These are phyloP conservation scores for Gracilaria domingensis DNA, from an alignment of 23 red algal species.

Conservation along the genomic window DNA sequence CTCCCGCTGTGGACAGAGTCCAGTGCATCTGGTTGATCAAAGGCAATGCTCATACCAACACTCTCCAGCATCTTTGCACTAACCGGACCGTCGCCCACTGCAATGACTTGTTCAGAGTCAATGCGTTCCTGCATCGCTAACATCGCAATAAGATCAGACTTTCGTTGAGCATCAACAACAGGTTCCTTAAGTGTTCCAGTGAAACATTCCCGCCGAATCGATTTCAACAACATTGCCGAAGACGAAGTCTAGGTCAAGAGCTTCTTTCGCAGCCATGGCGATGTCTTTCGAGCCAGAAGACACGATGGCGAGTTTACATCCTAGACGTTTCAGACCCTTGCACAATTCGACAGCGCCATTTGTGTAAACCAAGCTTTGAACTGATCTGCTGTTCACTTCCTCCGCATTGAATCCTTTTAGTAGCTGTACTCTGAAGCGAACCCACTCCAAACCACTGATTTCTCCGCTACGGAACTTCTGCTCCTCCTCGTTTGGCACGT, in stretches of 20 bases:
- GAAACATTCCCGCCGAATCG: conserved; percentile 72
- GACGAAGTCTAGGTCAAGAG: conserved; percentile 84
- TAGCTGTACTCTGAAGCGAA: conserved; percentile 44
- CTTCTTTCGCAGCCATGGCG: conserved; percentile 75
- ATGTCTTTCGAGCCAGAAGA: conserved; percentile 81
- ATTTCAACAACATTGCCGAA: conserved; percentile 88
- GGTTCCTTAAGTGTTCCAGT: conserved; percentile 79
- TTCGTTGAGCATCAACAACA: conserved; percentile 87
- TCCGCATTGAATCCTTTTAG: conserved; percentile 27
- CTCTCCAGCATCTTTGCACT: conserved; percentile 82
- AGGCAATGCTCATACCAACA: conserved; percentile 90
- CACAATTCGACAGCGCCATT: conserved; percentile 83
- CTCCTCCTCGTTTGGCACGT: neutral
- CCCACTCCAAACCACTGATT: conserved; percentile 52
- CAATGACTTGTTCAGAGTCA: conserved; percentile 89
- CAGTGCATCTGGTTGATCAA: conserved; percentile 88
- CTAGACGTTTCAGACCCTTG: conserved; percentile 80
- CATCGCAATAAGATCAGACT: conserved; percentile 90
- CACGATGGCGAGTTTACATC: conserved; percentile 88
- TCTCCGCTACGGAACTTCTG: conserved; percentile 20
- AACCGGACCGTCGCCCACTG: conserved; percentile 97
- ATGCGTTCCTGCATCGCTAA: conserved; percentile 96
- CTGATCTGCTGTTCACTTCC: conserved; percentile 10
- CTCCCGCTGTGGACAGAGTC: conserved; percentile 61
- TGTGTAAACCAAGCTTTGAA: conserved; percentile 72